phyloP scores from a whole-genome alignment of 2,329 filamentous ascomycete species.

The Aureobasidium pullulans region DNA sequence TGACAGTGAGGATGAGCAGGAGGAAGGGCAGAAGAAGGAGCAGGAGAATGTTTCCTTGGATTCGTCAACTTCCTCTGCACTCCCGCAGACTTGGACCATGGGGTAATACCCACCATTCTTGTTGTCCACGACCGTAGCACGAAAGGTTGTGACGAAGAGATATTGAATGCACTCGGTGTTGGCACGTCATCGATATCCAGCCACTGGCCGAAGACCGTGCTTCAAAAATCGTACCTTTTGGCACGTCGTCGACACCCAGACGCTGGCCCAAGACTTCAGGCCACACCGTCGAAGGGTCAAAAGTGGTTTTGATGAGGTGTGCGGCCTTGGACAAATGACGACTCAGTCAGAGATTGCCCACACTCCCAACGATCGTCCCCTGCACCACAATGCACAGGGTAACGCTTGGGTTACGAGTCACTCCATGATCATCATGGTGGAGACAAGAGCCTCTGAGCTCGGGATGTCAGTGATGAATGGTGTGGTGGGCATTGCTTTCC shows the following conservation, averaged over 20 bases:
- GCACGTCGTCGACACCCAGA: neutral
- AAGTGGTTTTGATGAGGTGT: neutral
- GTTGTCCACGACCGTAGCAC: neutral
- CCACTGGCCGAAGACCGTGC: too few species aligned
- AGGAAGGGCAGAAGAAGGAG: too few species aligned
- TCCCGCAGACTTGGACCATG: neutral
- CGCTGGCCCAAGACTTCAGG: neutral
- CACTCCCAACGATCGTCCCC: neutral
- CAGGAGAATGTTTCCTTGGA: too few species aligned
- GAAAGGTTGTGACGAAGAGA: neutral
- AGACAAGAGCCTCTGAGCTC: neutral
- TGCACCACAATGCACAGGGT: neutral
- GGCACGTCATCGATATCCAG: neutral
- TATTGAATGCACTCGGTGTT: neutral
- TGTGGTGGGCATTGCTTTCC: too few species aligned
- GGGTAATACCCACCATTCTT: neutral
- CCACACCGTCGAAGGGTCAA: neutral
- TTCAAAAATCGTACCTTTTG: neutral
- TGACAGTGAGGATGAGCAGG: too few species aligned
- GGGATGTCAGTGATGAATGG: neutral
- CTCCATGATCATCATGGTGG: neutral
- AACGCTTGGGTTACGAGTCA: neutral
- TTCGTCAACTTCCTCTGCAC: neutral
- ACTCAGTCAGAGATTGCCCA: neutral
- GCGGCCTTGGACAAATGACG: neutral